Conservation (phyloP, 2,329 filamentous ascomycete genomes). For the Achaetomium macrosporum region DNA sequence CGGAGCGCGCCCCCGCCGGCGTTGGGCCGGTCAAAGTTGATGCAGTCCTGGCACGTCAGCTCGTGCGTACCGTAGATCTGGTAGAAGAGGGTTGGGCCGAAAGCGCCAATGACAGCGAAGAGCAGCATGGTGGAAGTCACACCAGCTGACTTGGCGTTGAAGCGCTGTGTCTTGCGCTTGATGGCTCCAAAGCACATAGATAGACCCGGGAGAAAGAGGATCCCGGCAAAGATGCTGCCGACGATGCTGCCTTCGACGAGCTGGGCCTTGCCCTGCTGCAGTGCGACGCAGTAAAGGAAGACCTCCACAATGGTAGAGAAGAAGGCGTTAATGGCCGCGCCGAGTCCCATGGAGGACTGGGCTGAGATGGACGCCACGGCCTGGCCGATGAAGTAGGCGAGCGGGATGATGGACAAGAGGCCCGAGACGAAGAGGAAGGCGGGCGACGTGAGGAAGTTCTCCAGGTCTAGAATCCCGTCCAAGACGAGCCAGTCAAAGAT, state of each 20-base stretch:
- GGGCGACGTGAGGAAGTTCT: constrained; percentile 70
- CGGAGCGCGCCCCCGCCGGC: constrained; percentile 39
- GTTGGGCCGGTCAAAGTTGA: constrained; percentile 39
- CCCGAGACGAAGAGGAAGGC: constrained; percentile 81
- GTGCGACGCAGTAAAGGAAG: constrained; percentile 91
- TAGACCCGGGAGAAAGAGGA: constrained; percentile 86
- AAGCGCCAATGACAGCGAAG: constrained; percentile 91
- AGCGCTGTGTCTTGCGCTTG: constrained; percentile 95
- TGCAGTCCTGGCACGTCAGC: constrained; percentile 70
- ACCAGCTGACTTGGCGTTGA: constrained; percentile 93
- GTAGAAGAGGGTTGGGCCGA: constrained; percentile 94
- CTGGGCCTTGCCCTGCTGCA: constrained; percentile 85
- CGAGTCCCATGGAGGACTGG: constrained; percentile 96
- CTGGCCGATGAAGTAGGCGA: constrained; percentile 98
- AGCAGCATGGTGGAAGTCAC: constrained; percentile 97
- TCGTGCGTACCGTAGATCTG: constrained; percentile 98
- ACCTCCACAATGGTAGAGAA: constrained; percentile 98
- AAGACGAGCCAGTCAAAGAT: constrained; percentile 90
- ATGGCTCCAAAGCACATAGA: constrained; percentile 99
- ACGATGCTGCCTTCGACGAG: constrained; percentile 96
- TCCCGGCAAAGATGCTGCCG: constrained; percentile 94
- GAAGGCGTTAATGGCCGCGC: constrained; percentile 95
- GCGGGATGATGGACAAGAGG: constrained; percentile 85
- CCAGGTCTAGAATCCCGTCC: constrained; percentile 58
- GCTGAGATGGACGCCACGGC: constrained; percentile 97